These are phyloP conservation scores for Rhodotorula mucilaginosa DNA, from an alignment of 1,284 basidiomycete species.

Conservation along the genomic window DNA sequence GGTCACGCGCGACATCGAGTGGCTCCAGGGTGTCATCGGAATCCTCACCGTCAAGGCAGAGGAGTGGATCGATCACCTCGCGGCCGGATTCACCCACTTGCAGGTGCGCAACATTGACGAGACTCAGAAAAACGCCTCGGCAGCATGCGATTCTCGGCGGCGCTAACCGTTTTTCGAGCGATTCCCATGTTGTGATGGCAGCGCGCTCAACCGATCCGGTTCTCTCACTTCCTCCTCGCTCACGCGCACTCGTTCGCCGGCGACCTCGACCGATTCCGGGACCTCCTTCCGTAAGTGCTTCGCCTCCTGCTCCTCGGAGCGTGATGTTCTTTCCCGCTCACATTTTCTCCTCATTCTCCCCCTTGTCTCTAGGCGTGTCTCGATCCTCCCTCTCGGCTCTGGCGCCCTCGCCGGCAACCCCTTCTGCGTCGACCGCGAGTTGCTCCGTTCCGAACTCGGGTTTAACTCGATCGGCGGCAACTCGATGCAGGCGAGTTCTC, in stretches of 20 bases:
- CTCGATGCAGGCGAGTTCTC: constrained; percentile 64
- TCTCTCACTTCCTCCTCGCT: constrained; percentile 94
- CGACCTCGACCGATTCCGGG: constrained; percentile 81
- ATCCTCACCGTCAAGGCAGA: constrained; percentile 90
- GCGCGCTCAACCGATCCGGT: constrained; percentile 96
- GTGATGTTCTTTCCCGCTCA: too few species aligned
- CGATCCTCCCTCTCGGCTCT: constrained; percentile 86
- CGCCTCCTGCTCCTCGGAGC: too few species aligned
- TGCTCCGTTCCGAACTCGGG: constrained; percentile 78
- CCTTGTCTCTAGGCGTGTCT: constrained; percentile 82
- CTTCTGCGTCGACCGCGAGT: constrained; percentile 84
- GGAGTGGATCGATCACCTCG: constrained; percentile 81
- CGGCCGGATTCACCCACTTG: constrained; percentile 96
- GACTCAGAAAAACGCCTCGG: too few species aligned
- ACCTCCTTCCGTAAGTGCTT: constrained; percentile 62
- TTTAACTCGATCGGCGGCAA: constrained; percentile 84
- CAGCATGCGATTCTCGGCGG: too few species aligned
- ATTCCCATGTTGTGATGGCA: too few species aligned
- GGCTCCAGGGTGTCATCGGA: constrained; percentile 72
- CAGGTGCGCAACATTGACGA: constrained; percentile 60
- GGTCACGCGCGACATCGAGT: constrained; percentile 66
- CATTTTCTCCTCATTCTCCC: too few species aligned
- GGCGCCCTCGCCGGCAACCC: constrained; percentile 96
- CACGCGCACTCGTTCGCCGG: constrained; percentile 88
- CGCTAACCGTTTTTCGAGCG: too few species aligned